Conservation (phyloP, 768 basidiomycete genomes). For the Lepiota venenata region DNA sequence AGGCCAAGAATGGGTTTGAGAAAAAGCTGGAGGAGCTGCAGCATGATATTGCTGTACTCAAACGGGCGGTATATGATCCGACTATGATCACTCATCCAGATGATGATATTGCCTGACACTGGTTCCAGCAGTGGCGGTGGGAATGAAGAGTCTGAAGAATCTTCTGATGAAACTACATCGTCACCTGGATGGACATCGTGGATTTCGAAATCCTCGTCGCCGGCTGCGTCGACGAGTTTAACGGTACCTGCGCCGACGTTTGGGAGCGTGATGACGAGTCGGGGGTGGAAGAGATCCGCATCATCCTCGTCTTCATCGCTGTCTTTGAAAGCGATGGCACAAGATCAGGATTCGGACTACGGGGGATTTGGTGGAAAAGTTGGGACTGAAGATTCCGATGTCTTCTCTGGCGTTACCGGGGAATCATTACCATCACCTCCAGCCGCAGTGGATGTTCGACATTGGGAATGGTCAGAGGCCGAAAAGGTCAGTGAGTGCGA, state of each 20-base stretch:
- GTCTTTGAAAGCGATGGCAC: too few relatives aligned
- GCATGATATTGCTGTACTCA: constrained; percentile 73
- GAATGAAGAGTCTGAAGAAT: too few relatives aligned
- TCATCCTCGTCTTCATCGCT: background rate
- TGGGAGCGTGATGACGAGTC: constrained; percentile 4
- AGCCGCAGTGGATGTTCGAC: background rate
- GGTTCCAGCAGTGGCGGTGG: too few relatives aligned
- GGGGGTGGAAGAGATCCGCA: background rate
- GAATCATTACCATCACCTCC: too few relatives aligned
- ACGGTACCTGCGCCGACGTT: background rate
- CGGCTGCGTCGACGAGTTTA: background rate
- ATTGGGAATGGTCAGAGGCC: background rate
- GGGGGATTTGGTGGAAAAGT: background rate
- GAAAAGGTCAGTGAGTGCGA: background rate
- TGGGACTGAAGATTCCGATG: background rate
- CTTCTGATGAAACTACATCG: too few relatives aligned
- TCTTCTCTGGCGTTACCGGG: background rate
- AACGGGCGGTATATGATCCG: constrained; percentile 52
- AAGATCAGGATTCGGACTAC: too few relatives aligned
- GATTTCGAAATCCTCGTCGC: background rate
- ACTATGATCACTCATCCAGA: too few relatives aligned
- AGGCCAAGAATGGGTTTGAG: constrained; percentile 44
- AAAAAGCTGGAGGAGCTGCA: constrained; percentile 69
- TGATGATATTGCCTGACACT: too few relatives aligned
- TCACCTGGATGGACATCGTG: background rate